Conservation (phyloP, 257 asterid species). For the Solanum okadae region DNA sequence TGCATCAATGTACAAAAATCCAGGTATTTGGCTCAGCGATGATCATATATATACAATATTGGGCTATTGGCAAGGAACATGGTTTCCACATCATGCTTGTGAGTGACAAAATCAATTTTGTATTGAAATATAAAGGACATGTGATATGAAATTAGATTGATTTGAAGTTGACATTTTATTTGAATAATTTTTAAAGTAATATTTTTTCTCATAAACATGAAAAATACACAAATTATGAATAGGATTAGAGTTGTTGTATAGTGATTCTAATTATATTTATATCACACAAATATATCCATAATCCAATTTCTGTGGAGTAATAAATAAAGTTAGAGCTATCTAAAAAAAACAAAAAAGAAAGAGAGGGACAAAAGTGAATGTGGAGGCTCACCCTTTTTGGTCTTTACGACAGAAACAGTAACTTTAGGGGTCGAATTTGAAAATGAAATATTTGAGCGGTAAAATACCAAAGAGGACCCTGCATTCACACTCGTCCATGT, state of each 20-base stretch:
- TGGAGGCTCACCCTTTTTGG: not conserved
- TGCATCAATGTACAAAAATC: no score
- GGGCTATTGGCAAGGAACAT: not conserved
- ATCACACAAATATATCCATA: not conserved
- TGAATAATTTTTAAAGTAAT: no score
- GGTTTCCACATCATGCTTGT: not conserved
- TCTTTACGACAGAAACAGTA: not conserved
- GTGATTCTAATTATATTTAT: not conserved
- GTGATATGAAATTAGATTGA: not conserved
- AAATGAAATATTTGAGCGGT: constrained; percentile 4
- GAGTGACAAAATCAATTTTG: not conserved
- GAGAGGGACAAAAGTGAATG: not conserved
- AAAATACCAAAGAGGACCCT: not conserved
- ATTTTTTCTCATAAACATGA: no score
- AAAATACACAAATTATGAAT: not conserved
- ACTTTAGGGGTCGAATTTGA: not conserved
- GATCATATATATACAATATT: no score
- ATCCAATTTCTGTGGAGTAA: not conserved
- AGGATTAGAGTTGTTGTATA: not conserved
- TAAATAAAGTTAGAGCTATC: not conserved
- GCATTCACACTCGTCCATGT: not conserved
- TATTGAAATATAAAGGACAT: no score
- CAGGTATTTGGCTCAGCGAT: no score
- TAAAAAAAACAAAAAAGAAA: no score
- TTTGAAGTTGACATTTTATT: no score